Percentiles rank a stretch among this genome's conserved stretches.
phyloP scores from a whole-genome alignment of 192 early-diverging fungal species.

The Paraglomus brasilianum region DNA sequence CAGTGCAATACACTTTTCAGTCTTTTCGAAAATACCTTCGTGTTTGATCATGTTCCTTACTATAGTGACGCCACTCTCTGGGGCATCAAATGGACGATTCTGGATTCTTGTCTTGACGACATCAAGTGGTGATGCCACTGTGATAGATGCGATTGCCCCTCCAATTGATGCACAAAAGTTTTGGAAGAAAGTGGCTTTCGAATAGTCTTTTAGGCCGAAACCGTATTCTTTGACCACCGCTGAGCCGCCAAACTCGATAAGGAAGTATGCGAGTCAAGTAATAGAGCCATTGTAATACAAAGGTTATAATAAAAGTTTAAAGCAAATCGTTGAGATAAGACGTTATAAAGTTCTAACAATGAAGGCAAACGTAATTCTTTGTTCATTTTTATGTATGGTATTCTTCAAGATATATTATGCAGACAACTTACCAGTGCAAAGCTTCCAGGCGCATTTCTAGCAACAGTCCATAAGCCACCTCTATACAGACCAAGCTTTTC shows the following conservation, averaged over 20 bases:
- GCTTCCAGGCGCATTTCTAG: slow-evolving; percentile 96
- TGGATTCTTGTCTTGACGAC: slow-evolving; percentile 99
- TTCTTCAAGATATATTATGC: too few relatives aligned
- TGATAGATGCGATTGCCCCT: slow-evolving; percentile 91
- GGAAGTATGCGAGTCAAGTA: too few relatives aligned
- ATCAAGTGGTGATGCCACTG: slow-evolving; percentile 94
- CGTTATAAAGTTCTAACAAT: too few relatives aligned
- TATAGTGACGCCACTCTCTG: slow-evolving; percentile 85
- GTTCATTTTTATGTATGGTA: too few relatives aligned
- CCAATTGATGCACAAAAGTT: slow-evolving; percentile 96
- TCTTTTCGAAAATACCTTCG: slow-evolving; percentile 66
- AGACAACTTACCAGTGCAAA: slow-evolving; percentile 84
- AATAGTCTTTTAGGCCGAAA: slow-evolving; percentile 87
- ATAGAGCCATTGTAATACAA: too few relatives aligned
- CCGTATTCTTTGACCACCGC: slow-evolving; percentile 93
- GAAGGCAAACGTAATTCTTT: too few relatives aligned
- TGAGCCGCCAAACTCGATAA: slow-evolving; percentile 73
- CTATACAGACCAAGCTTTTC: slow-evolving; percentile 93
- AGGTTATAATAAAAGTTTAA: too few relatives aligned
- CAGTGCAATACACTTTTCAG: too few relatives aligned
- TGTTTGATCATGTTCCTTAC: slow-evolving; percentile 85
- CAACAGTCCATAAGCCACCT: slow-evolving; percentile 94
- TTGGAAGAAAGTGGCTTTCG: slow-evolving; percentile 97
- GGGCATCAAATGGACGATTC: slow-evolving; percentile 82
- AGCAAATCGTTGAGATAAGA: too few relatives aligned